phyloP scores from a whole-genome alignment of 2,329 filamentous ascomycete species.

The Sclerotinia trifoliorum region DNA sequence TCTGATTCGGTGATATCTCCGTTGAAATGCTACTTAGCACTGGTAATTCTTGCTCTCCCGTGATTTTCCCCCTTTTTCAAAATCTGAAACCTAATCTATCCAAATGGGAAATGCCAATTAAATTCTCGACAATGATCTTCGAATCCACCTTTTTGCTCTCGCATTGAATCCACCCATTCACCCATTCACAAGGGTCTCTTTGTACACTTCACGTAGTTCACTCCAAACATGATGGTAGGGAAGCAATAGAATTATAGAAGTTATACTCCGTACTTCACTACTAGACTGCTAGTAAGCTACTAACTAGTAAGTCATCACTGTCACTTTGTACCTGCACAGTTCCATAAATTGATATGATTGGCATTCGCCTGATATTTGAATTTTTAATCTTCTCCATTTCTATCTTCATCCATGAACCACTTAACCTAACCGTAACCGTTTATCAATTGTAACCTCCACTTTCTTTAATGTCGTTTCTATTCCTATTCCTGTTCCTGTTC shows the following conservation, averaged over 20 bases:
- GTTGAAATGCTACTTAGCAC: not conserved
- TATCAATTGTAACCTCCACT: too few relatives aligned
- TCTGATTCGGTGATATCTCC: not conserved
- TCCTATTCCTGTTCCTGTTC: not conserved
- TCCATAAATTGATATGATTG: conserved; percentile 2
- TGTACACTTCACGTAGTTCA: not conserved
- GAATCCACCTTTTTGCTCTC: not conserved
- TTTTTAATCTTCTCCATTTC: not conserved
- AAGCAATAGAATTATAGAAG: not conserved
- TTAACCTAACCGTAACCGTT: too few relatives aligned
- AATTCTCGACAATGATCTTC: not conserved
- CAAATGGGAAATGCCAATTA: not conserved
- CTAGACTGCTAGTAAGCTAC: too few relatives aligned
- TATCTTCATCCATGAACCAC: not conserved
- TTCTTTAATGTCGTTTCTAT: too few relatives aligned
- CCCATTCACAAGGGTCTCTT: not conserved
- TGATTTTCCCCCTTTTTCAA: not conserved
- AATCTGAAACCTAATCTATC: conserved; percentile 1
- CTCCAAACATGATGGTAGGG: not conserved
- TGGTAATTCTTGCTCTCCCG: not conserved
- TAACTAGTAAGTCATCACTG: not conserved
- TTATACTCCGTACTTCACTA: too few relatives aligned
- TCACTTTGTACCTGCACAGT: not conserved
- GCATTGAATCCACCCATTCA: not conserved
- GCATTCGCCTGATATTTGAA: not conserved